These are phyloP conservation scores for Dioscorea zingiberensis DNA, from an alignment of 106 monocot species.

Conservation along the genomic window DNA sequence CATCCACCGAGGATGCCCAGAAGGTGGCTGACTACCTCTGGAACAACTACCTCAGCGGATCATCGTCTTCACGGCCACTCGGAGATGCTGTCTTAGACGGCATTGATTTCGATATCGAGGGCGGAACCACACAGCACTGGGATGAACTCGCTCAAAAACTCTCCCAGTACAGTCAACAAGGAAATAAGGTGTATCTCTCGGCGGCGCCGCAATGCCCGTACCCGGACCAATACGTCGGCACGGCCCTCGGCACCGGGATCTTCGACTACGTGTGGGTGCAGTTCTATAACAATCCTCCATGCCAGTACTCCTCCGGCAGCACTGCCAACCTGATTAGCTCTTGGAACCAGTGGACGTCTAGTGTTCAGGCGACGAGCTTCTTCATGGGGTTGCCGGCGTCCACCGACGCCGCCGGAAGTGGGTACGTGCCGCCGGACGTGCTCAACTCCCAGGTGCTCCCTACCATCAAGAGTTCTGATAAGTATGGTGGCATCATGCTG, in stretches of 20 bases:
- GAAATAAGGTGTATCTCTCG: slow-evolving; percentile 30
- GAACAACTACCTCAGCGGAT: slow-evolving; percentile 54
- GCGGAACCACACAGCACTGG: slow-evolving; percentile 17
- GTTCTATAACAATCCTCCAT: slow-evolving; percentile 53
- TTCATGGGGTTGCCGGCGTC: slow-evolving; percentile 51
- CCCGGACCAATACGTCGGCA: slow-evolving; percentile 28
- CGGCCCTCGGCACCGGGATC: slow-evolving; percentile 31
- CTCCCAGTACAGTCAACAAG: slow-evolving; percentile 8
- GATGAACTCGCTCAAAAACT: slow-evolving; percentile 28
- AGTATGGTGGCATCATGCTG: slow-evolving; percentile 64
- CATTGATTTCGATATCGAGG: slow-evolving; percentile 56
- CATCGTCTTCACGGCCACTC: slow-evolving; percentile 31
- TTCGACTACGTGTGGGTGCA: slow-evolving; percentile 58
- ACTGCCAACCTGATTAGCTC: slow-evolving; percentile 9
- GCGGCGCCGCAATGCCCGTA: slow-evolving; percentile 59
- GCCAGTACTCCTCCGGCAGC: slow-evolving; percentile 35
- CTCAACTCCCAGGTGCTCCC: slow-evolving; percentile 39
- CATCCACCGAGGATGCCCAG: slow-evolving; percentile 34
- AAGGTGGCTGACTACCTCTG: slow-evolving; percentile 41
- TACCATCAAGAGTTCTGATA: slow-evolving; percentile 12
- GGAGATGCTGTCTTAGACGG: slow-evolving; percentile 51
- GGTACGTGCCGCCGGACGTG: slow-evolving; percentile 31
- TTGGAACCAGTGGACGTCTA: slow-evolving; percentile 41
- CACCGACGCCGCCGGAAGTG: slow-evolving; percentile 34
- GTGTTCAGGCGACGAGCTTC: slow-evolving; percentile 13